Conservation (phyloP, 1,284 basidiomycete genomes). For the Ceratobasidium sp. region DNA sequence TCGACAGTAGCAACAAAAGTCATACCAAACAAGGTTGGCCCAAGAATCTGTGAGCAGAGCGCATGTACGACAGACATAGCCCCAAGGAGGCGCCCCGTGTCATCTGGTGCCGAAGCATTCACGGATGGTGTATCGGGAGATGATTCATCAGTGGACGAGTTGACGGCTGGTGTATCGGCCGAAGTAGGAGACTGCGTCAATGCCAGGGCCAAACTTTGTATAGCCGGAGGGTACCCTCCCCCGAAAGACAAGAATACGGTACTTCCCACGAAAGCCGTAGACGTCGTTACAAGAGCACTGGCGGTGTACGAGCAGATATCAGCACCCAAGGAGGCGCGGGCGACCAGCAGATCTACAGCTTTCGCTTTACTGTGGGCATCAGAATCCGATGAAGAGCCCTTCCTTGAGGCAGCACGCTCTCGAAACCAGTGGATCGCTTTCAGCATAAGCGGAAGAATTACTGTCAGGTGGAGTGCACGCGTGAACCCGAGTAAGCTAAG, state of each 20-base stretch:
- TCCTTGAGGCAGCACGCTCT: conserved; percentile 9
- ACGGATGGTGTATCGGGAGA: conserved; percentile 6
- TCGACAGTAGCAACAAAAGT: conserved; percentile 73
- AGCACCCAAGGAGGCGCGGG: conserved; percentile 26
- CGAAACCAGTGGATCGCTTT: conserved; percentile 39
- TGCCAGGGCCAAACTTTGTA: conserved; percentile 75
- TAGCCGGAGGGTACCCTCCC: conserved; percentile 72
- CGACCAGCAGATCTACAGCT: conserved; percentile 36
- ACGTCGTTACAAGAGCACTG: conserved; percentile 36
- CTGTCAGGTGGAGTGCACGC: conserved; percentile 72
- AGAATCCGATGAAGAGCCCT: background rate
- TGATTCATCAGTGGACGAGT: conserved; percentile 14
- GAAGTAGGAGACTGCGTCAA: conserved; percentile 61
- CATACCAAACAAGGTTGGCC: conserved; percentile 72
- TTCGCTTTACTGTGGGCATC: conserved; percentile 26
- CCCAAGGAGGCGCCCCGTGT: conserved; percentile 74
- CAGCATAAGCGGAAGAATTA: conserved; percentile 69
- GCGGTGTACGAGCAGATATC: conserved; percentile 38
- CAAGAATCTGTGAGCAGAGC: conserved; percentile 61
- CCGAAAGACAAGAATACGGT: conserved; percentile 68
- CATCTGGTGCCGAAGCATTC: conserved; percentile 49
- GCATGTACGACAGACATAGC: conserved; percentile 74
- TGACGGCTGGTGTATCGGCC: background rate
- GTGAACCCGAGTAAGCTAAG: conserved; percentile 72
- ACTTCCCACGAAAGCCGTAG: conserved; percentile 24